phyloP scores from a whole-genome alignment of 2,329 filamentous ascomycete species.

The Coniella lustricola region DNA sequence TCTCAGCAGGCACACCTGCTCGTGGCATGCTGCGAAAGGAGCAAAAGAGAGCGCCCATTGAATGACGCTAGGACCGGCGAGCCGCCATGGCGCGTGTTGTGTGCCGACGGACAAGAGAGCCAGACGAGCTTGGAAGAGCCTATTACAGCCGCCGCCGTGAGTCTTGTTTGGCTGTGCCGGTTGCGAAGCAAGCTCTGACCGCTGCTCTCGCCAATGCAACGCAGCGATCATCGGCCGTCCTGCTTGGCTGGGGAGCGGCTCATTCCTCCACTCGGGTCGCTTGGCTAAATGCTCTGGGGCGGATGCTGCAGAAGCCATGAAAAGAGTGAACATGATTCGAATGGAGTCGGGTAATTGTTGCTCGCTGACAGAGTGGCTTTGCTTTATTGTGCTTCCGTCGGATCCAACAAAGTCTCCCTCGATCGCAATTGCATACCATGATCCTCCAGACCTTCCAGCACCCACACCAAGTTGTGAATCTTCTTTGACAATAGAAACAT shows the following conservation, averaged over 20 bases:
- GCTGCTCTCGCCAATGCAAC: not conserved
- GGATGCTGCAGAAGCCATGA: not conserved
- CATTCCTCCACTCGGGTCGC: constrained; percentile 6
- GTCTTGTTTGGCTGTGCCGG: not conserved
- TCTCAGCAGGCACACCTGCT: not conserved
- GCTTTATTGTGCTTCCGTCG: no score
- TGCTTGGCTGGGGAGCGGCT: not conserved
- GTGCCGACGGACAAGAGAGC: not conserved
- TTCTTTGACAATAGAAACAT: no score
- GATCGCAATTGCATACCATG: not conserved
- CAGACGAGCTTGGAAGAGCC: no score
- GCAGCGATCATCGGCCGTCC: not conserved
- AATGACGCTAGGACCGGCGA: constrained; percentile 9
- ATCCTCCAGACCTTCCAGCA: not conserved
- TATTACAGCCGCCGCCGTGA: no score
- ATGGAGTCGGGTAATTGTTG: no score
- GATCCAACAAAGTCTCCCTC: no score
- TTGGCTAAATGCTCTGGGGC: not conserved
- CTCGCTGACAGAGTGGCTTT: no score
- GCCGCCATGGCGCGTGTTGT: constrained; percentile 1
- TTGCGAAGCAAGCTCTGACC: not conserved
- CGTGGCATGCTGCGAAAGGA: not conserved
- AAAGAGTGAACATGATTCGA: not conserved
- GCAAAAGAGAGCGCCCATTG: not conserved
- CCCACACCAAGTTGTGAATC: no score